Evolutionary conservation across 495 filamentous ascomycete species (phyloP).

Genomic region (Trichoderma asperelloides): DNA sequence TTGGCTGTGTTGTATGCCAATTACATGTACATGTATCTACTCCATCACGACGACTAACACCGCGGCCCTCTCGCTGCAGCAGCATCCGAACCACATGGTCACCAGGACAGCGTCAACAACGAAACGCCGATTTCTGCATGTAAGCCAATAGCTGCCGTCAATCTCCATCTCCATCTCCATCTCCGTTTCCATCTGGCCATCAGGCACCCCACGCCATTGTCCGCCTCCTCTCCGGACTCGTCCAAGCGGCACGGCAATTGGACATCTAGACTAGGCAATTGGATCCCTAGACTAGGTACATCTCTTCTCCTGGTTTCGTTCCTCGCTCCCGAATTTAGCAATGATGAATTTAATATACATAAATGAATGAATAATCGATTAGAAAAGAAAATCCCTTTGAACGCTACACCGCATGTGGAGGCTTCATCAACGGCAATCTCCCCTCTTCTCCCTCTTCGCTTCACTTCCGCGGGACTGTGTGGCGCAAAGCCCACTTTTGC

Average conservation of each 20-base stretch:
- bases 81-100: neutral
- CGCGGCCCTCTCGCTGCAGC: too few relatives aligned
- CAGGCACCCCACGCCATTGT: neutral
- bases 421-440: too few relatives aligned
- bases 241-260: too few relatives aligned
- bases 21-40: too few relatives aligned
- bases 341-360: too few relatives aligned
- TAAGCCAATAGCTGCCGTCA: neutral
- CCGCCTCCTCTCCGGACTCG: too few relatives aligned
- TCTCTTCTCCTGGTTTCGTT: neutral
- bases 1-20: too few relatives aligned
- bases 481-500: conserved; percentile 3
- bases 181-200: neutral
- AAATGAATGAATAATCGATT: too few relatives aligned
- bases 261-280: too few relatives aligned
- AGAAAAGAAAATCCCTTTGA: neutral
- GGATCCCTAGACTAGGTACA: too few relatives aligned
- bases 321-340: too few relatives aligned
- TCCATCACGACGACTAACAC: too few relatives aligned
- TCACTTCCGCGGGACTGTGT: neutral
- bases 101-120: neutral
- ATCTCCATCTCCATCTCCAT: neutral
- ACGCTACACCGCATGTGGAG: neutral
- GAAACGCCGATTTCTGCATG: neutral
- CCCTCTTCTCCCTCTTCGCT: neutral